A percentile compares a stretch with the other conserved stretches of the same genome.
Conservation (phyloP, 1,139 yeast species). For the Meyerozyma guilliermondii region DNA sequence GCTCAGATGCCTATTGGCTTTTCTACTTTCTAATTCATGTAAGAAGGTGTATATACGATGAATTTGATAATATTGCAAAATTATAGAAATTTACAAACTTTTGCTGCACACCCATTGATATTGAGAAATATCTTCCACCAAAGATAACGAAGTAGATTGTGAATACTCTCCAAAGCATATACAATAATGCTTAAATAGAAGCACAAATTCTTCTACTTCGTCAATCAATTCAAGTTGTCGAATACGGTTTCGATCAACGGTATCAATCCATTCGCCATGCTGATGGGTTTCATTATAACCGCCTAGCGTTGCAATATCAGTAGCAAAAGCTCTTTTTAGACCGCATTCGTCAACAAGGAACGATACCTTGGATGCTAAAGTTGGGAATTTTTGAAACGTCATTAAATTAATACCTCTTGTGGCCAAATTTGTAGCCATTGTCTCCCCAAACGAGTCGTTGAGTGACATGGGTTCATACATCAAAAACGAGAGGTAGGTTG, state of each 20-base stretch:
- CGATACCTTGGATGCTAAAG: conserved; percentile 38
- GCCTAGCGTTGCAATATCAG: conserved; percentile 57
- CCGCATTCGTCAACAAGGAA: conserved; percentile 20
- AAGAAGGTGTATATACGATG: neutral
- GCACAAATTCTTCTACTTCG: conserved; percentile 79
- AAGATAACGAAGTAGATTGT: neutral
- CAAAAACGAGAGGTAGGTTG: conserved; percentile 33
- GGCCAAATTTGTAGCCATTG: conserved; percentile 73
- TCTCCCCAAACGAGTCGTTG: conserved; percentile 69
- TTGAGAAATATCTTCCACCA: neutral
- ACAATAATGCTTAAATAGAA: conserved; percentile 77
- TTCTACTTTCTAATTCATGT: neutral
- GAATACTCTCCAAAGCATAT: conserved; percentile 24
- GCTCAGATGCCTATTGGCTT: conserved; percentile 36
- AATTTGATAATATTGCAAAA: neutral
- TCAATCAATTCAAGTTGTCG: conserved; percentile 72
- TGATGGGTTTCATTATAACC: conserved; percentile 21
- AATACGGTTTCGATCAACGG: conserved; percentile 47
- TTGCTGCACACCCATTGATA: neutral
- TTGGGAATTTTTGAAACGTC: conserved; percentile 33
- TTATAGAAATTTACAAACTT: neutral
- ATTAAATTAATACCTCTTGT: conserved; percentile 73
- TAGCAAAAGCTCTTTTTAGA: conserved; percentile 24
- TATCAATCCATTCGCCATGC: conserved; percentile 39
- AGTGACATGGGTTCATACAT: conserved; percentile 86